These are phyloP conservation scores for Aspergillus ustus DNA, from an alignment of 2,329 filamentous ascomycete genomes.

Conservation along the genomic window DNA sequence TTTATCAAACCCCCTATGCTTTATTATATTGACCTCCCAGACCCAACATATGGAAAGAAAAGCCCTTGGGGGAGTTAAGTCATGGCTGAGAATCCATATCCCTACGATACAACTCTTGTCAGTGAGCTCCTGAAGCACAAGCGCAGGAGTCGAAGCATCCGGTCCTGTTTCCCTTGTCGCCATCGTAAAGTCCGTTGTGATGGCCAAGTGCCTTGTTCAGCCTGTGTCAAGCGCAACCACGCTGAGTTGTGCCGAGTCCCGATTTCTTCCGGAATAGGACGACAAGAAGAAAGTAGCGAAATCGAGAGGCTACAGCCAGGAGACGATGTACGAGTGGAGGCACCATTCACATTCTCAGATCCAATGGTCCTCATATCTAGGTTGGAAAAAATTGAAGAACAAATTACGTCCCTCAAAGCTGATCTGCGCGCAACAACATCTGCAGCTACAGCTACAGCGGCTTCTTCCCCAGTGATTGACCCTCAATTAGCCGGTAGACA, in stretches of 20 bases:
- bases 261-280: constrained; percentile 9
- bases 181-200: constrained; percentile 31
- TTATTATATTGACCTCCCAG: not conserved
- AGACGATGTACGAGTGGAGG: not conserved
- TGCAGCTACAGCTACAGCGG: not conserved
- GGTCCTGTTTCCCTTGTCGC: constrained; percentile 32
- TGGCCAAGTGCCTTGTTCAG: constrained; percentile 23
- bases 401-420: constrained; percentile 28
- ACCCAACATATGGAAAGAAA: not conserved
- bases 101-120: constrained; percentile 28
- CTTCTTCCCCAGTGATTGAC: not conserved
- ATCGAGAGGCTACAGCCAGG: not conserved
- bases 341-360: not conserved
- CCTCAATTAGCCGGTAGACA: not conserved
- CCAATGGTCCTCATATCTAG: constrained; percentile 5
- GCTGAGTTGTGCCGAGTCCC: constrained; percentile 27
- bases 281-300: not conserved
- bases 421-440: constrained; percentile 20
- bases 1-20: not conserved
- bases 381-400: constrained; percentile 27
- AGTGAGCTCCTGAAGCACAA: constrained; percentile 30
- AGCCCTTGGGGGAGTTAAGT: not conserved
- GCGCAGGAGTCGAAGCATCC: constrained; percentile 27
- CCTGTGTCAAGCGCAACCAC: constrained; percentile 26
- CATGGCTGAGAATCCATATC: constrained; percentile 24